Evolutionary conservation across 805 yeast genomes (phyloP), one percentile per base, ranked within the genome.

Genomic region (Tetrapisispora fleetii): DNA sequence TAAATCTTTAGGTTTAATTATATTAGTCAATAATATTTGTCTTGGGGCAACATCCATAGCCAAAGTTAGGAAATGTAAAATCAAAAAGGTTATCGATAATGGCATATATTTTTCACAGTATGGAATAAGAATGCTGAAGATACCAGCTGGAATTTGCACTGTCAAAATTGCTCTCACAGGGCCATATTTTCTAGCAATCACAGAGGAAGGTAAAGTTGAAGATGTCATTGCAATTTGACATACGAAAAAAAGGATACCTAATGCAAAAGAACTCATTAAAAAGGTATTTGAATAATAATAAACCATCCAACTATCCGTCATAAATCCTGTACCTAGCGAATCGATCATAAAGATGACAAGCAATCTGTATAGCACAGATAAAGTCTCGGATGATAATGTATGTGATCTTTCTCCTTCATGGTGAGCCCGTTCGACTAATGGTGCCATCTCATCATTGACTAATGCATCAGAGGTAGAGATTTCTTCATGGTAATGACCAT

Each of bases 1-100:
- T 43, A 90, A 68, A 44, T 86, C 93, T 11, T 71, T 64, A 13
- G 76, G 74, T 16, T 74, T 72, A 37, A 89, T 79, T 19, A 87
- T 69, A 2, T 85, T 74, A 0, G 95, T 81, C 45, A 89, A 66
- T 38, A 89, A 70, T 9, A 88, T 78, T 65, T 88, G 96, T 46
- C 97, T 76, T 7, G 96, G 96, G 2, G 88, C 93, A 28, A 88
- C 95, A 62, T 89, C 97, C 90, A 89, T 87, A 1, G 90, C 79
- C 2, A 81, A 72, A 0, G 87, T 78, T 2, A 81, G 67, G 50
- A 80, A 80, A 53, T 85, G 79, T 24, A 76, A 60, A 19, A 81
- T 54, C 33, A 84, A 69, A 6, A 79, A 64, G 0, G 67, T 48
- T 27, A 84, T 71, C 0, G 91, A 84, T 2, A 58, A 43, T 0